Evolutionary conservation across 2,329 filamentous ascomycete genomes (phyloP), one percentile per base, ranked within the genome.

Genomic region (Thelonectria blattea): DNA sequence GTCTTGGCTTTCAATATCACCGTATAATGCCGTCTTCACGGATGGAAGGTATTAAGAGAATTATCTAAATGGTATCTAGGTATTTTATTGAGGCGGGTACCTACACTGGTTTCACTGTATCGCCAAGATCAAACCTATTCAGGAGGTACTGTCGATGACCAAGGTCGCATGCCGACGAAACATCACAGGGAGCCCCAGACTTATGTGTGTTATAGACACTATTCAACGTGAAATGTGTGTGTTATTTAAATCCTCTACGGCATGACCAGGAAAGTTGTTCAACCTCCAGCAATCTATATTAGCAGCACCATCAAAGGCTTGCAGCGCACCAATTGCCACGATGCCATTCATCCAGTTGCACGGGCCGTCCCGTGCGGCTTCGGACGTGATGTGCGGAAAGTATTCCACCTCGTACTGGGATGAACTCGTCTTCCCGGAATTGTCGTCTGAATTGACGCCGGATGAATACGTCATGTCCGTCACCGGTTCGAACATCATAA

Each of bases 301-400:
- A 3, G 43, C 56, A 8, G 30, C 42, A n/a, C 56, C 48, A 6
- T 52, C 49, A 42, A 47, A 52, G 1, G 41, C 24, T 7, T 52
- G 48, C 20, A 58, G 30, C 3, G 56, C 56, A 12, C 56, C 56
- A 17, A 58, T 47, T 5, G 56, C 56, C 18, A 52, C 49, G n/a
- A 58, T 52, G 2, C 56, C 56, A 42, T 58, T 58, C 56, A 58
- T 58, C 56, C 56, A 58, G 11, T 58, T 58, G n/a, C 52, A 58
- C 7, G 56, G 49, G 7, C 56, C 56, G n/a, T 52, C 15, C 0
- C 56, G 49, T 1, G 56, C 48, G 10, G 56, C 56, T n/a, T 58
- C 56, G 42, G 52, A 58, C n/a, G 42, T 58, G 2, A 58, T 48
- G 9, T 58, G 56, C 8, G 49, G 48, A 27, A 58, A 58, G 32